A percentile compares a stretch with the other conserved stretches of the same genome.
Conservation (phyloP, 768 basidiomycete genomes). For the Nevesoporus exiguus region DNA sequence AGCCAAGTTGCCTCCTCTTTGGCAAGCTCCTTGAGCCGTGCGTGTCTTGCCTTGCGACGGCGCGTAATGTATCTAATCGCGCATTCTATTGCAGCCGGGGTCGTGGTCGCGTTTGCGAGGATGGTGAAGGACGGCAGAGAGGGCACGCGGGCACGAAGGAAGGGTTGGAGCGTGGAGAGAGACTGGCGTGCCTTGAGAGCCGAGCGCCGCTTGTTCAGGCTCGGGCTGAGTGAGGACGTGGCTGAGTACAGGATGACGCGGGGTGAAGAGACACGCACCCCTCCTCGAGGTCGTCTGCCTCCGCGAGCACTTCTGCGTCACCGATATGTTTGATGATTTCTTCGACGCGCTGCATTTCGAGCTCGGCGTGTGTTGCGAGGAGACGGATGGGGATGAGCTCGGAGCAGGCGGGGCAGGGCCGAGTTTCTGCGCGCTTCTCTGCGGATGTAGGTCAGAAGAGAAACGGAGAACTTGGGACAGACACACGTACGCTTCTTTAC, state of each 20-base stretch:
- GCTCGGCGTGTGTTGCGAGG: slow-evolving; percentile 56
- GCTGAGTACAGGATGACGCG: slow-evolving; percentile 25
- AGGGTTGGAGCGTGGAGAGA: slow-evolving; percentile 28
- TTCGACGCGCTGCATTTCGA: slow-evolving; percentile 69
- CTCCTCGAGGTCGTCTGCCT: slow-evolving; percentile 48
- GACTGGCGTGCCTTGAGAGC: slow-evolving; percentile 43
- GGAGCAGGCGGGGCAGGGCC: slow-evolving; percentile 69
- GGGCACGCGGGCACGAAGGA: slow-evolving; percentile 25
- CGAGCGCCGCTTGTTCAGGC: slow-evolving; percentile 36
- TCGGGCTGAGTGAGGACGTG: slow-evolving; percentile 29
- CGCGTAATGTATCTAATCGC: slow-evolving; percentile 61
- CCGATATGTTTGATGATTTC: slow-evolving; percentile 63
- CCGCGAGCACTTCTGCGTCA: slow-evolving; percentile 51
- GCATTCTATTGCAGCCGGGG: slow-evolving; percentile 42
- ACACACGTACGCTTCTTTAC: slow-evolving; percentile 48
- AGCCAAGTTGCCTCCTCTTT: slow-evolving; percentile 51
- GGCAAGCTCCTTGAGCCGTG: slow-evolving; percentile 63
- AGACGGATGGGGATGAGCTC: slow-evolving; percentile 72
- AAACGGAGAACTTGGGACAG: neutral
- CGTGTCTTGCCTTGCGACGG: slow-evolving; percentile 63
- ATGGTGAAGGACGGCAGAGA: neutral
- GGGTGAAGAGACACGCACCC: slow-evolving; percentile 39
- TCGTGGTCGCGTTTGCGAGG: slow-evolving; percentile 7
- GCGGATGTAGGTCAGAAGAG: neutral
- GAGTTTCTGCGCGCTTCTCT: slow-evolving; percentile 75